Base-by-base conservation (phyloP, 2,329 filamentous ascomycete genomes). In the Colletotrichum euphorbiae region DNA sequence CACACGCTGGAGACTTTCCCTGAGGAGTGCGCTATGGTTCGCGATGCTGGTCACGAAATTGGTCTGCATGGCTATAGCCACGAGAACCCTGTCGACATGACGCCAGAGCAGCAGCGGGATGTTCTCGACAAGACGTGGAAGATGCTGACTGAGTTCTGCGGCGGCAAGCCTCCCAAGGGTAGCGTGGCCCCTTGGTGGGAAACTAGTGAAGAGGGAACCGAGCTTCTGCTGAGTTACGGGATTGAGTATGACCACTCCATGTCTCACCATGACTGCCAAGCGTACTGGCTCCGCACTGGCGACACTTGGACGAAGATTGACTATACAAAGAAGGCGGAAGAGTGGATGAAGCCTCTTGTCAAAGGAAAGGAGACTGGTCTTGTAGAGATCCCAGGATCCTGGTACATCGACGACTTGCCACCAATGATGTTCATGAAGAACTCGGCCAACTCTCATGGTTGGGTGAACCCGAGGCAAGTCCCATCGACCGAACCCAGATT, bases 131-230 rank as follows among this genome's bases (percentile, higher is more conserved):
- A 92, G 77, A 92, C 90, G 28, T 93, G 90, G 75, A 85, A 85
- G 46, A 83, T 93, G 77, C 84, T 93, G 36, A 92, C 88, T 0
- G 87, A 90, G 0, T 91, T 94, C 21, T 57, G 74, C 73, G 87
- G 85, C 45, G 89, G 91, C 7, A 92, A 92, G 78, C 89, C 89
- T 0, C 92, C 92, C 0, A 82, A 90, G 0, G 91, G 91, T 1
- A 90, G 85, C 51, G 91, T 93, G 0, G 91, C 91, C 0, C 91
- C 91, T 0, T 94, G 80, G 83, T 93, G 91, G 91, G 91, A 93
- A 73, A 89, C 87, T 0, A 89, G 86, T 66, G 84, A 87, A 70
- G 91, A 93, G 74, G 90, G 89, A 2, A 87, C 87, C 0, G 87
- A 91, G 71, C 77, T 92, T n/a, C 79, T 91, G 72, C 81, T 91